These are phyloP conservation scores for Ophiostoma perfectum DNA, from an alignment of 2,329 filamentous ascomycete species.

Conservation along the genomic window DNA sequence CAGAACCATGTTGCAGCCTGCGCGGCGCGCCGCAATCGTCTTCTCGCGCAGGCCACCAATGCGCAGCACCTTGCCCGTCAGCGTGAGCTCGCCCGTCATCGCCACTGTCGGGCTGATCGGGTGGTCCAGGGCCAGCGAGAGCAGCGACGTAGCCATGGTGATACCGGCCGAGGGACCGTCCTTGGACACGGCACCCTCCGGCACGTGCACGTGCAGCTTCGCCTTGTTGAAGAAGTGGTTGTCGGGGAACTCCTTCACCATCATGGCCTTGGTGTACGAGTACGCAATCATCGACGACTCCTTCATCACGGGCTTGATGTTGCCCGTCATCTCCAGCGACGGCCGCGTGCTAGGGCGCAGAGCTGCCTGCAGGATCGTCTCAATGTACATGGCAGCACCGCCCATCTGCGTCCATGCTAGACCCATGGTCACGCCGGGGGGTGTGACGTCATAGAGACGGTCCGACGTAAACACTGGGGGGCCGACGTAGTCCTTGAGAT, in stretches of 20 bases:
- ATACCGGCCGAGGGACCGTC: conserved; percentile 91
- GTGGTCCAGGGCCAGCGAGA: conserved; percentile 76
- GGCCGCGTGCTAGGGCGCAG: conserved; percentile 69
- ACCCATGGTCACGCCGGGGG: conserved; percentile 93
- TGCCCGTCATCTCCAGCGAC: conserved; percentile 84
- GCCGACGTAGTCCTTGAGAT: conserved; percentile 93
- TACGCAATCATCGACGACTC: conserved; percentile 94
- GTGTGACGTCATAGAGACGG: conserved; percentile 87
- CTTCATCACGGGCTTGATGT: conserved; percentile 96
- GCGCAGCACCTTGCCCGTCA: conserved; percentile 91
- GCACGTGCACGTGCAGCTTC: conserved; percentile 90
- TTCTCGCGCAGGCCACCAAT: conserved; percentile 95
- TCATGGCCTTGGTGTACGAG: conserved; percentile 85
- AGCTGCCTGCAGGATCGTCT: conserved; percentile 86
- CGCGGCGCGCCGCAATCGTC: conserved; percentile 88
- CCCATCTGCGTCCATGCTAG: conserved; percentile 98
- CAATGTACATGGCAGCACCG: conserved; percentile 91
- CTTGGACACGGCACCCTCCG: conserved; percentile 92
- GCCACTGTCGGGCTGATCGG: conserved; percentile 80
- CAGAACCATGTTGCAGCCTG: conserved; percentile 86
- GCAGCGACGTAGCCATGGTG: conserved; percentile 92
- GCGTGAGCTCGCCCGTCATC: conserved; percentile 96
- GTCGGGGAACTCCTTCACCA: conserved; percentile 77
- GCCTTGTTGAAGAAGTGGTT: conserved; percentile 97
- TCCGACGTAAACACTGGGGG: conserved; percentile 94